Base-by-base conservation (phyloP, 331 rosid genomes). In the Spiraea crenata region DNA sequence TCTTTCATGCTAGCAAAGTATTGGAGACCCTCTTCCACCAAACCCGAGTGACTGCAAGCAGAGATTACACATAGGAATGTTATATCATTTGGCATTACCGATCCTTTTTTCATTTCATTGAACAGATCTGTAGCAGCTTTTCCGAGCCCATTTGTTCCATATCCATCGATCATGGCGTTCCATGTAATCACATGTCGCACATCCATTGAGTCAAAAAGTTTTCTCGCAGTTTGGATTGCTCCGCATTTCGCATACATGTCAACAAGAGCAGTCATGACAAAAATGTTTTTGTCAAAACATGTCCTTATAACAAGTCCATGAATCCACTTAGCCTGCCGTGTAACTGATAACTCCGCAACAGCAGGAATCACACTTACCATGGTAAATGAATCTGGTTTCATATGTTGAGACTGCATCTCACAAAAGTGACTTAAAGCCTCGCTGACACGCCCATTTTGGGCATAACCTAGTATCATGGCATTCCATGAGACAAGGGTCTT, bases 101-200 rank as follows among this genome's bases (percentile, higher is more conserved):
- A 4, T 56, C 87, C 90, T 72, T 64, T 81, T 68, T 25, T 79
- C 98, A 93, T 93, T 68, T 85, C 72, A 8, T 62, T 44, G 44
- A 92, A 85, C 64, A 92, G 86, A 68, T 86, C 82, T 3, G 85
- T 34, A 39, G 96, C 95, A 50, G 72, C 77, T 70, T 49, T 83
- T 70, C 96, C 98, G 14, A 77, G 87, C 40, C 98, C 98, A 11
- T 92, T 90, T 44, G 98, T 88, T 39, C 98, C 98, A 61, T 90
- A 92, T 52, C 95, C 98, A 71, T 92, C 96, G 16, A 92, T 90
- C 96, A 92, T 92, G 12, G 93, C 82, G 72, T 92, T 92, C 98
- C 98, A 90, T 38, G 96, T 90, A 69, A 84, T 90, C 76, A 88
- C 96, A 63, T 90, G 96, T 47, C 89, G 87, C 72, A 90, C 98